Evolutionary conservation across 306 rosid genomes (phyloP).

Genomic region (Crotalaria pallida): DNA sequence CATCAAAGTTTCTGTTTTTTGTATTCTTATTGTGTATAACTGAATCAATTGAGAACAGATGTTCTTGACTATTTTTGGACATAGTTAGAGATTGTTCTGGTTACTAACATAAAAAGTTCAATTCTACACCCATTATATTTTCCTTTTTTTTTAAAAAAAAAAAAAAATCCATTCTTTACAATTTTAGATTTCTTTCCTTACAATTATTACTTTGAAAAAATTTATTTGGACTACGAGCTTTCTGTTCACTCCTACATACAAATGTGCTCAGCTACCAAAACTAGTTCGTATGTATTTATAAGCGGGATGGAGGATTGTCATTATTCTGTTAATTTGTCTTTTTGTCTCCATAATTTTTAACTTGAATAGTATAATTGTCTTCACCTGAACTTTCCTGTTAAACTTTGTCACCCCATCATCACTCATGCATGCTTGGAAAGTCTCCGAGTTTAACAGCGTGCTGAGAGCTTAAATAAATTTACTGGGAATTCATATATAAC

Average conservation of each 20-base stretch:
- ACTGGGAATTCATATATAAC: background rate
- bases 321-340: background rate
- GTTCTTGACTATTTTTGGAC: background rate
- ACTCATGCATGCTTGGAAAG: background rate
- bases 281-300: background rate
- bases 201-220: background rate
- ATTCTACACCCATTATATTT: too few relatives aligned
- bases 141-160: too few relatives aligned
- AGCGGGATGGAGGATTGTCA: background rate
- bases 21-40: background rate
- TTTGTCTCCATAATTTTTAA: background rate
- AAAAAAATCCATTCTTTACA: too few relatives aligned
- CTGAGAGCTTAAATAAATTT: background rate
- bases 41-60: conserved; percentile 7
- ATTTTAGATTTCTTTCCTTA: background rate
- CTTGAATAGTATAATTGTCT: background rate
- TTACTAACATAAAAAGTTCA: too few relatives aligned
- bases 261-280: background rate
- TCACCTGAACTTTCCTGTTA: background rate
- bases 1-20: background rate
- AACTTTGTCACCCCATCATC: background rate
- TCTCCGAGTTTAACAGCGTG: background rate
- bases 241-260: background rate
- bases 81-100: too few relatives aligned
- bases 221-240: background rate